Evolutionary conservation across 192 early-diverging fungal species (phyloP), one percentile per base, ranked within the genome.

Genomic region (Coemansia sp.): DNA sequence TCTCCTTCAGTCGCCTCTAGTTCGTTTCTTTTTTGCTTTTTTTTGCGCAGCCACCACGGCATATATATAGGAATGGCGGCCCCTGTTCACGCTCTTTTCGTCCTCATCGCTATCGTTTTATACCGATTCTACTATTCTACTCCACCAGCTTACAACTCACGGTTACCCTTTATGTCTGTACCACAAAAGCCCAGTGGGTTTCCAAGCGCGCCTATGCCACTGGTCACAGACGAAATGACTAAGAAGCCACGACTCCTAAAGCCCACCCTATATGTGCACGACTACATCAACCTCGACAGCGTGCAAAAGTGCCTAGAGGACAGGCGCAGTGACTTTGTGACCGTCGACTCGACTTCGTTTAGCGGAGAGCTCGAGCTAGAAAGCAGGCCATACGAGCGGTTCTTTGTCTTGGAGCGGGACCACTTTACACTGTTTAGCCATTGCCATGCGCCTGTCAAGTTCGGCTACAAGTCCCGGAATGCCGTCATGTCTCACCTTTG

Each of bases 261-360:
- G n/a, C 47, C n/a, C 54, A 55, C 54, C 22, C 5, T 8, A 3
- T 63, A 22, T 63, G 36, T 63, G 1, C 61, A 3, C 0, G 61
- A 38, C 7, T 41, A 63, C 20, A 33, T 42, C 61, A 38, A 20
- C 6, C 4, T 63, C 2, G 36, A 0, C 12, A 22, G 8, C 5
- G 12, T 63, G 33, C 36, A 63, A 40, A 63, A 63, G 16, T 63
- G 61, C 36, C 29, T 63, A 6, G 36, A 41, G 36, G 61, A 63
- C 20, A n/a, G 36, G 11, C 36, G 38, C 61, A 40, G n/a, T 16
- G 18, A 18, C n/a, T 63, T 63, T 63, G 61, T 63, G 2, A 10
- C 33, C 34, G 38, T 63, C n/a, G 18, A 36, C 20, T 63, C 61
- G 12, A 38, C 61, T 36, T 8, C 36, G 5, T 63, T 63, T 41